Conservation (phyloP, 108 stramenopile species). For the Mediolabrus comicus region DNA sequence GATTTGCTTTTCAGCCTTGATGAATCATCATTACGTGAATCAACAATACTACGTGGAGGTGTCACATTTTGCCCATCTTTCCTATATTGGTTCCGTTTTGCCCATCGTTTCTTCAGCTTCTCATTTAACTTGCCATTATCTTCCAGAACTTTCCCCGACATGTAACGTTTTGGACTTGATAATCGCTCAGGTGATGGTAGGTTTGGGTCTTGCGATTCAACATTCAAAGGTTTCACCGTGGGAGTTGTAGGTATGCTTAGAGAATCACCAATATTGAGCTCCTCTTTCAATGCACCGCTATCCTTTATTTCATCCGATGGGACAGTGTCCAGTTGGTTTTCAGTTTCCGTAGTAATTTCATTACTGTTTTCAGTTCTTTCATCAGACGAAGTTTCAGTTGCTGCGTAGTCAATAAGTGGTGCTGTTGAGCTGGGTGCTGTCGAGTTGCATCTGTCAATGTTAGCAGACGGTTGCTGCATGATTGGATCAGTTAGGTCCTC, state of each 20-base stretch:
- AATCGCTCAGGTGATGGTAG: background rate
- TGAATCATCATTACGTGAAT: too few relatives aligned
- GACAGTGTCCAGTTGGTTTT: too few relatives aligned
- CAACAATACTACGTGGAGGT: background rate
- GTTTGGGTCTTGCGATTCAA: background rate
- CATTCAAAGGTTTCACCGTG: background rate
- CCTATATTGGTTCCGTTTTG: constrained; percentile 11
- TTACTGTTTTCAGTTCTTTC: background rate
- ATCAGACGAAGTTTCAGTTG: background rate
- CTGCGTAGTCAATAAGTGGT: background rate
- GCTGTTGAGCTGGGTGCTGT: background rate
- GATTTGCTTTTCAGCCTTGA: background rate
- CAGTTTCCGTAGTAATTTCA: too few relatives aligned
- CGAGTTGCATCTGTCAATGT: background rate
- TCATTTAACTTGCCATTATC: constrained; percentile 21
- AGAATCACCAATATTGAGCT: background rate
- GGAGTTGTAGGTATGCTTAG: background rate
- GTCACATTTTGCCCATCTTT: background rate
- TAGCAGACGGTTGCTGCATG: too few relatives aligned
- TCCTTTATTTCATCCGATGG: too few relatives aligned
- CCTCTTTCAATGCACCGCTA: background rate
- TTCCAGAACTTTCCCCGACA: background rate
- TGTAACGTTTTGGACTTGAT: background rate
- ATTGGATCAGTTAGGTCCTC: too few relatives aligned
- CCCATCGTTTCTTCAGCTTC: constrained; percentile 14